Conservation (phyloP, 1,284 basidiomycete genomes). For the Entoloma clypeatum region DNA sequence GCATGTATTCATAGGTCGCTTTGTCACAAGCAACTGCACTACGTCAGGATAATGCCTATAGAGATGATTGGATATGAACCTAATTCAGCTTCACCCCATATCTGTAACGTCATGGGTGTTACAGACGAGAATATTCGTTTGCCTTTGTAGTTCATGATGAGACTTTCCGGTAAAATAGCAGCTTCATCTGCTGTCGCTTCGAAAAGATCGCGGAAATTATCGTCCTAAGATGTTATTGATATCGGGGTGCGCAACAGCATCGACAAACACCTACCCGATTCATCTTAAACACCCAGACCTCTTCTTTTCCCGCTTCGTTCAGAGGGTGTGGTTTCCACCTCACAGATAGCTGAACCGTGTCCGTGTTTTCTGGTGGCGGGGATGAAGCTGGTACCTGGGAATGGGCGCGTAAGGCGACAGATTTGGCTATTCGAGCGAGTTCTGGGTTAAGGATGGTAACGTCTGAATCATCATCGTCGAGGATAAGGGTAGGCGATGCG, state of each 20-base stretch:
- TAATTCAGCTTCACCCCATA: constrained; percentile 64
- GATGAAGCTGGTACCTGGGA: constrained; percentile 22
- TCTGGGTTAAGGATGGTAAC: constrained; percentile 59
- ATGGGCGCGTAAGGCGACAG: constrained; percentile 26
- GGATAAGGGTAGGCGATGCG: constrained; percentile 40
- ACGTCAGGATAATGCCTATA: constrained; percentile 2
- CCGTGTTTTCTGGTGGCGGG: constrained; percentile 30
- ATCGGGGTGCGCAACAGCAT: constrained; percentile 2
- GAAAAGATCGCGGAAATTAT: constrained; percentile 58
- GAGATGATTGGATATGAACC: constrained; percentile 38
- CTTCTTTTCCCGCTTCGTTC: constrained; percentile 35
- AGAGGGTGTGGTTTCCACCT: constrained; percentile 63
- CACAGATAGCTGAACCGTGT: constrained; percentile 49
- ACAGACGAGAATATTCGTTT: constrained; percentile 63
- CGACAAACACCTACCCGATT: constrained; percentile 46
- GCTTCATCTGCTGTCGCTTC: constrained; percentile 60
- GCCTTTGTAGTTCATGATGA: constrained; percentile 57
- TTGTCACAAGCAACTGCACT: constrained; percentile 60
- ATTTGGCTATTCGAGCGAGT: constrained; percentile 50
- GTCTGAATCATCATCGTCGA: constrained; percentile 47
- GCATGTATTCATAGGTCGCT: constrained; percentile 57
- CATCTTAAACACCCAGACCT: constrained; percentile 50
- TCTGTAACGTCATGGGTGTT: constrained; percentile 57
- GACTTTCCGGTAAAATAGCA: constrained; percentile 41
- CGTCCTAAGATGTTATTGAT: constrained; percentile 40